These are phyloP conservation scores for Hygrophorus russula DNA, from an alignment of 768 basidiomycete species.

Conservation along the genomic window DNA sequence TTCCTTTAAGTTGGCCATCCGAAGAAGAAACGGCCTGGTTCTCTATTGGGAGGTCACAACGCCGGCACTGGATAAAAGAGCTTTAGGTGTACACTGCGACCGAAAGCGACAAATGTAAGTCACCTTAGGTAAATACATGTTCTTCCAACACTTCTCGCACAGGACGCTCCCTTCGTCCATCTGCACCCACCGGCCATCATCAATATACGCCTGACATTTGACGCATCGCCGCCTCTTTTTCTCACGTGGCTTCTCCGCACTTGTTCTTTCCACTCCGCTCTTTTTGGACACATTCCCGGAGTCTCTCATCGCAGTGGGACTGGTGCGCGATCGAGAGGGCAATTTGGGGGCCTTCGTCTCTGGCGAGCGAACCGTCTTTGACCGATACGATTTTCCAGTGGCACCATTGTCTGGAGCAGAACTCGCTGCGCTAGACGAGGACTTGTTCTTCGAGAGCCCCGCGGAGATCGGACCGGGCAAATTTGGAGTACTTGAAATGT, in stretches of 20 bases:
- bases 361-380: background rate
- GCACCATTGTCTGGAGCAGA: slow-evolving; percentile 11
- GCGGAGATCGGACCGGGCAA: background rate
- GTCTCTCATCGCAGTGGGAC: background rate
- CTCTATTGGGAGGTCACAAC: slow-evolving; percentile 82
- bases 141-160: slow-evolving; percentile 92
- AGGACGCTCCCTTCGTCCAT: slow-evolving; percentile 67
- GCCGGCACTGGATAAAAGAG: slow-evolving; percentile 51
- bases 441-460: slow-evolving; percentile 22
- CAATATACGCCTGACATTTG: slow-evolving; percentile 57
- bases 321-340: background rate
- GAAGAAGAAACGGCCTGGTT: slow-evolving; percentile 83
- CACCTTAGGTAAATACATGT: slow-evolving; percentile 90
- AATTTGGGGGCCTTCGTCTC: background rate
- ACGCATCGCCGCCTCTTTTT: slow-evolving; percentile 42
- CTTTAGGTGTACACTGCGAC: slow-evolving; percentile 5
- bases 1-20: slow-evolving; percentile 92
- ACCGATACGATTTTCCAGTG: slow-evolving; percentile 9
- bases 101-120: slow-evolving; percentile 13
- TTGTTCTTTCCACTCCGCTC: background rate
- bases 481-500: slow-evolving; percentile 9
- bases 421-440: slow-evolving; percentile 13
- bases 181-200: slow-evolving; percentile 75
- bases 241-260: slow-evolving; percentile 15
- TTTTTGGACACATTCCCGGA: slow-evolving; percentile 5